Percentiles rank a stretch among this genome's conserved stretches.
Conservation (phyloP, 306 rosid species). For the Pyrus pyrifolia region DNA sequence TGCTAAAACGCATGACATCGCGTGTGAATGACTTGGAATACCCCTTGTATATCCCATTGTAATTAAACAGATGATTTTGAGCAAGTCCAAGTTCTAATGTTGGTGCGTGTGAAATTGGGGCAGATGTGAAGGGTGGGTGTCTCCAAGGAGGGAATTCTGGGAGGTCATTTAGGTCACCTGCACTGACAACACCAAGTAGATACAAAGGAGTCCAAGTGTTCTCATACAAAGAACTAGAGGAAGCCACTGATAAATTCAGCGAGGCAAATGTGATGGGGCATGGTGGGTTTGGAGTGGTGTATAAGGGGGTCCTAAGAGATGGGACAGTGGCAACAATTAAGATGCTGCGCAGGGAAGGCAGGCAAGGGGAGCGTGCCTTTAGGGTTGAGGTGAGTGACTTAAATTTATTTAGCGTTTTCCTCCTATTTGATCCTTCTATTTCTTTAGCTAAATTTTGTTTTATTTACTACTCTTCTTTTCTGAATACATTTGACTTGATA, state of each 20-base stretch:
- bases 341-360: slow-evolving; percentile 56
- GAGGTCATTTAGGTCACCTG: slow-evolving; percentile 20
- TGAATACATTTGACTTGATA: no score
- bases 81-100: not conserved
- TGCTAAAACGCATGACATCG: not conserved
- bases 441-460: not conserved
- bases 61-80: no score
- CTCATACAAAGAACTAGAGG: slow-evolving; percentile 74
- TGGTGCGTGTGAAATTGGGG: not conserved
- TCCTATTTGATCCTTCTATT: slow-evolving; percentile 16
- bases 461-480: not conserved
- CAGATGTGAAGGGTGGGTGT: slow-evolving; percentile 83
- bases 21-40: not conserved
- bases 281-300: slow-evolving; percentile 63
- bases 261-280: slow-evolving; percentile 61
- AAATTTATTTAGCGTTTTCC: slow-evolving; percentile 36
- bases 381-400: slow-evolving; percentile 76
- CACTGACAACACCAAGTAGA: slow-evolving; percentile 22
- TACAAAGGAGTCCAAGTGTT: slow-evolving; percentile 79
- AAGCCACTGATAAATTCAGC: slow-evolving; percentile 57
- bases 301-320: slow-evolving; percentile 69
- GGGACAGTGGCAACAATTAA: slow-evolving; percentile 80
- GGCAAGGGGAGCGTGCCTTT: slow-evolving; percentile 94
- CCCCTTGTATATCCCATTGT: no score
- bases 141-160: slow-evolving; percentile 57